Evolutionary conservation across 2,329 filamentous ascomycete species (phyloP), one percentile per base, ranked within the genome.

Genomic region (Aspergillus quadrilineatus): DNA sequence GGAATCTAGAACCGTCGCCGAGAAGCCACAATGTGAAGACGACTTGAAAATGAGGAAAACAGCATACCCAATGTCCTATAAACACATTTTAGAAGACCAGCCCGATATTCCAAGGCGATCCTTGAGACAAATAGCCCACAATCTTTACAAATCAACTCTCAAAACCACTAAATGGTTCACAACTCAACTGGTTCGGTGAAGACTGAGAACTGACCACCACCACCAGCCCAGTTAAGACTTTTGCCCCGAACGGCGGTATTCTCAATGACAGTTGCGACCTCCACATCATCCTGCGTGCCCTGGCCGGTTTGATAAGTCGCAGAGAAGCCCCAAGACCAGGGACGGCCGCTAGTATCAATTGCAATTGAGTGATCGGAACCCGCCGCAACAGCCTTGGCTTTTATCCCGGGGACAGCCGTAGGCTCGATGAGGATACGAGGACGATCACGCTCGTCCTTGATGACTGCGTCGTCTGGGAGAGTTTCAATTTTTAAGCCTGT

Each of bases 251-350:
- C 82, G 26, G 89, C 90, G 3, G 85, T 87, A 76, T 93, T 94
- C 15, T 49, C 42, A 14, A 95, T 89, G 49, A 85, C 67, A 0
- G 87, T 92, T 0, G 90, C 89, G 10, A 80, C 78, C 60, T 85
- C 79, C 32, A 94, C 80, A 65, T 93, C 89, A 26, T 63, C 61
- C 5, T 51, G 39, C 8, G 51, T 52, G 4, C 55, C 55, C n/a
- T 63, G 61, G 15, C 88, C 89, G 29, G 88, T 87, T 76, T 94
- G 87, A 60, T 85, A 87, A 71, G 88, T 92, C 73, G 88, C 89
- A 80, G 94, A 93, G 22, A 91, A 79, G 22, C 90, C 90, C 89
- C 89, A 94, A 1, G 85, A 83, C 74, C 85, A 92, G 28, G 91
- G 85, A 14, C 81, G 76, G 15, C 85, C 85, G 26, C 85, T 80